Base-by-base conservation (phyloP, 192 early-diverging fungal genomes). In the Backusella liffmaniae region DNA sequence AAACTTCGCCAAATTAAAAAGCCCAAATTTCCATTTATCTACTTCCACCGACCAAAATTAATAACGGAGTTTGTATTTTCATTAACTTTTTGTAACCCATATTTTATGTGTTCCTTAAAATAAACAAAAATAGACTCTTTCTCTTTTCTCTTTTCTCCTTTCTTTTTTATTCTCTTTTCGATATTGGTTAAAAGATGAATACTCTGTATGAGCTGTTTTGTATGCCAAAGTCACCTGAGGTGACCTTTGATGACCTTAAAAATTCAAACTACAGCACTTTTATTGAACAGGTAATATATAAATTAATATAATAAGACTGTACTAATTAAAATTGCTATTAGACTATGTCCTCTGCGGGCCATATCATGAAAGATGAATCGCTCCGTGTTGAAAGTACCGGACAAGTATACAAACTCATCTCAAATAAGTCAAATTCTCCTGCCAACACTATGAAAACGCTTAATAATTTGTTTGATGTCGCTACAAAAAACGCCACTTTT, bases 381-480 rank as follows among this genome's bases (percentile, higher is more conserved):
- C 18, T 70, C 1, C 67, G 59, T 23, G 26, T 70, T 0, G 35
- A 79, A 62, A 66, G 46, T 1, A n/a, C 46, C 15, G n/a, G 46
- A 62, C 37, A 53, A 21, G 18, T 79, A n/a, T 35, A 34, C 6
- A 79, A 53, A n/a, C 26, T 67, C 10, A 41, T 79, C 12, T 51
- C 35, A 30, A 36, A 13, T 69, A 81, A 81, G 41, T 83, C 82
- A n/a, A 51, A 76, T 32, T 74, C 59, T 9, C 71, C 68, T 34
- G 46, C 70, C 18, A 83, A 83, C 26, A 76, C 78, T 1, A 2
- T 66, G 0, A 56, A 73, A 23, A 79, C 73, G 0, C 42, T 83
- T 5, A 42, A 77, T 9, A 67, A 66, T 36, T 76, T 83, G 67
- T 77, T 83, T 23, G 72, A 74, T n/a, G 72, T 42, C 1, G 75